Percentiles rank a stretch among this genome's conserved stretches.
These are phyloP conservation scores for Naganishia cerealis DNA, from an alignment of 1,284 basidiomycete species.

Conservation along the genomic window DNA sequence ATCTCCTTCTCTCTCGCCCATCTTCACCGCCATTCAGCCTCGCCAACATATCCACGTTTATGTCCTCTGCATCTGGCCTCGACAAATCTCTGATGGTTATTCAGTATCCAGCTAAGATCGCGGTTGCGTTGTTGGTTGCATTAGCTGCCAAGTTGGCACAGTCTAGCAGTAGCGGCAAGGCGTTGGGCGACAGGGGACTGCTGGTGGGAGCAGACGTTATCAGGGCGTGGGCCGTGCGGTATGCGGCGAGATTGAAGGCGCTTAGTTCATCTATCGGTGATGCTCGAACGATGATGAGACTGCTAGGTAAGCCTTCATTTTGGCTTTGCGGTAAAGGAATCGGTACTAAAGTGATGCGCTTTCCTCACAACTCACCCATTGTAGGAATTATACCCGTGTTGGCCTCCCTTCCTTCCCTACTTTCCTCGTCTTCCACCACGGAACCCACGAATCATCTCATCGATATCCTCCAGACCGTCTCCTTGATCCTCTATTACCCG, in stretches of 20 bases:
- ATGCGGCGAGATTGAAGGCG: constrained; percentile 44
- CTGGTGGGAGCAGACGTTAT: not conserved
- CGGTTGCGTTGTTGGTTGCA: constrained; percentile 23
- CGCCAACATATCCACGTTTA: constrained; percentile 41
- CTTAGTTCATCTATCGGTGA: constrained; percentile 45
- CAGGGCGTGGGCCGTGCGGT: constrained; percentile 19
- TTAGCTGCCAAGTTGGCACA: constrained; percentile 7
- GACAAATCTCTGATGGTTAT: constrained; percentile 50
- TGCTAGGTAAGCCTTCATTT: constrained; percentile 44
- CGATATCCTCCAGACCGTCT: constrained; percentile 45
- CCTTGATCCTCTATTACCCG: constrained; percentile 48
- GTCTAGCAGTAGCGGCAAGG: constrained; percentile 4
- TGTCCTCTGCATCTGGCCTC: constrained; percentile 46
- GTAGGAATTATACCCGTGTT: constrained; percentile 33
- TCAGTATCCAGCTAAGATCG: constrained; percentile 46
- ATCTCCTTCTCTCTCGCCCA: constrained; percentile 28
- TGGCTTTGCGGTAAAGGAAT: not conserved
- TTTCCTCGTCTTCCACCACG: constrained; percentile 7
- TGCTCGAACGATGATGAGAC: constrained; percentile 50
- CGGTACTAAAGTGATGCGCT: not conserved
- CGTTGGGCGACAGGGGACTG: not conserved
- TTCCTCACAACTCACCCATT: not conserved
- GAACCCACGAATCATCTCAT: constrained; percentile 29
- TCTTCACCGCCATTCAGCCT: constrained; percentile 34
- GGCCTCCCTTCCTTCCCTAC: constrained; percentile 26